Percentiles rank a stretch among this genome's conserved stretches.
phyloP scores from a whole-genome alignment of 2,329 filamentous ascomycete species.

The Botrytis hyacinthi region DNA sequence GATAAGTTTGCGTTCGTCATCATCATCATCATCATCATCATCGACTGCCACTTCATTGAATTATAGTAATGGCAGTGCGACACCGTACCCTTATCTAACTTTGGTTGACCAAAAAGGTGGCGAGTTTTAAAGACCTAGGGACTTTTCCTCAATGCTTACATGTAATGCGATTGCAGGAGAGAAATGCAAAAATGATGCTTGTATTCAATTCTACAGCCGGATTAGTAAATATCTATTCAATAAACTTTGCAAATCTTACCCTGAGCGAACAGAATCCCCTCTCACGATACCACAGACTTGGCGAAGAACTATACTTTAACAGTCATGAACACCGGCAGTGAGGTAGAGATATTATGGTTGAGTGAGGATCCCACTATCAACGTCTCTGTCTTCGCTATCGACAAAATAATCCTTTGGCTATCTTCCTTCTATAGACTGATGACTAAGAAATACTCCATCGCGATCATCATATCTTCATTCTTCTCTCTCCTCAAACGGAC shows the following conservation, averaged over 20 bases:
- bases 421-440: not conserved
- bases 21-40: not conserved
- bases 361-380: slow-evolving; percentile 6
- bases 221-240: not conserved
- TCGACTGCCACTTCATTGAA: not conserved
- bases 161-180: not conserved
- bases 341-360: slow-evolving; percentile 15
- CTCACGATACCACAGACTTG: slow-evolving; percentile 22
- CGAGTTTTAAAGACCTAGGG: not conserved
- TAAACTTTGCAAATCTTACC: slow-evolving; percentile 4
- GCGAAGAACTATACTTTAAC: slow-evolving; percentile 5
- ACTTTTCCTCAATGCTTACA: not conserved
- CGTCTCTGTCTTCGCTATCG: slow-evolving; percentile 1
- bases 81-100: not conserved
- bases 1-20: not conserved
- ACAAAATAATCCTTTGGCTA: not conserved
- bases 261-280: slow-evolving; percentile 3
- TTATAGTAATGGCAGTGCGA: slow-evolving; percentile 4
- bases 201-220: not conserved
- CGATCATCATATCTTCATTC: not conserved
- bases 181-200: not conserved
- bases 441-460: not conserved
- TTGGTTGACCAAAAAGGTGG: slow-evolving; percentile 7
- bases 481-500: not conserved
- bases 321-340: slow-evolving; percentile 14